phyloP scores from a whole-genome alignment of 2,329 filamentous ascomycete genomes.

The Colletotrichum kahawae region DNA sequence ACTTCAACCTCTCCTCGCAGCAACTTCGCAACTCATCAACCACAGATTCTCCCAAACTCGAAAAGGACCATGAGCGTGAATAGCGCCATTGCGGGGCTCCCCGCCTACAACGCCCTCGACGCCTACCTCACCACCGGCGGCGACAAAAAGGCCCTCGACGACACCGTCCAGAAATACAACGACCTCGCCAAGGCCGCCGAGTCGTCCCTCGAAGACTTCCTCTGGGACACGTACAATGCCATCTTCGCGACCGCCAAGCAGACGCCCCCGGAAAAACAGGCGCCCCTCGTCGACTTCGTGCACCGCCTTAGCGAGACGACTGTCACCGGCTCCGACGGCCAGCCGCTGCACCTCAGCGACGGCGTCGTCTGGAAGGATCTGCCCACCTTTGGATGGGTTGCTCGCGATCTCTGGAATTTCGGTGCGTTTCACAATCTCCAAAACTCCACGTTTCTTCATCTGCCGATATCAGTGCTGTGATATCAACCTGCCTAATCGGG shows the following conservation, averaged over 20 bases:
- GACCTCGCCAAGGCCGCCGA: conserved; percentile 4
- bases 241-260: conserved; percentile 27
- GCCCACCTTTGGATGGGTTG: conserved; percentile 30
- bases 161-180: conserved; percentile 18
- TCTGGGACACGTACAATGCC: conserved; percentile 26
- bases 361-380: conserved; percentile 32
- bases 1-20: neutral
- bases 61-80: neutral
- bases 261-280: conserved; percentile 26
- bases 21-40: neutral
- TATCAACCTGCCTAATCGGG: neutral
- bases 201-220: conserved; percentile 13
- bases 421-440: conserved; percentile 20
- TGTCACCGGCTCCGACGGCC: conserved; percentile 18
- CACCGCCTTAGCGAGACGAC: conserved; percentile 21
- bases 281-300: conserved; percentile 27
- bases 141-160: neutral
- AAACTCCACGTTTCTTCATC: neutral
- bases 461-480: neutral
- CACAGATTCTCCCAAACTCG: neutral
- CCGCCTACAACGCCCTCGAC: conserved; percentile 8
- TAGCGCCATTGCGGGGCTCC: neutral
- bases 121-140: neutral
- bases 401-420: conserved; percentile 31
- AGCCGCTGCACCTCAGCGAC: conserved; percentile 23